These are phyloP conservation scores for Phialophora verrucosa DNA, from an alignment of 2,329 filamentous ascomycete species.

Conservation along the genomic window DNA sequence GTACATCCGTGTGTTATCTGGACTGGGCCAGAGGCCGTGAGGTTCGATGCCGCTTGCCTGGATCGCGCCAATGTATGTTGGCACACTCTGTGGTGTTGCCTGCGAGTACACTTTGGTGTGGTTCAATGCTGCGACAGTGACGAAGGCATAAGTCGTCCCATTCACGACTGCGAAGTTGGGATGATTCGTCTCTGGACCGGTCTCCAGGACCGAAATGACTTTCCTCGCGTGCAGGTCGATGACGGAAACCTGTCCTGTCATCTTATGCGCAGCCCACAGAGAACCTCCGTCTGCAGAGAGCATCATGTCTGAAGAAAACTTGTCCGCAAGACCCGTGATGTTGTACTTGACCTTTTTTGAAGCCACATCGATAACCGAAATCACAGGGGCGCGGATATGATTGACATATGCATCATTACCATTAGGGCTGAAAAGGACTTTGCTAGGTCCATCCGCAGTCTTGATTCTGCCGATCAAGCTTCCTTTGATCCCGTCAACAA, in stretches of 20 bases:
- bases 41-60: constrained; percentile 4
- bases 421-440: constrained; percentile 8
- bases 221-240: constrained; percentile 4
- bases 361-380: constrained; percentile 6
- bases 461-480: constrained; percentile 1
- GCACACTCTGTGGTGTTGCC: background rate
- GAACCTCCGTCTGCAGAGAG: constrained; percentile 6
- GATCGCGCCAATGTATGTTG: constrained; percentile 4
- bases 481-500: constrained; percentile 2
- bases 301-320: constrained; percentile 12
- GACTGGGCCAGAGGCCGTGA: constrained; percentile 11
- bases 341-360: constrained; percentile 1
- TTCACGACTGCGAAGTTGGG: constrained; percentile 12
- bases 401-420: constrained; percentile 5
- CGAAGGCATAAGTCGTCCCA: constrained; percentile 8
- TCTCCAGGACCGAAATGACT: background rate
- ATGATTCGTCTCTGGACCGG: constrained; percentile 6
- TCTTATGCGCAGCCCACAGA: constrained; percentile 10
- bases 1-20: constrained; percentile 13
- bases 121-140: constrained; percentile 8
- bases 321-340: constrained; percentile 8
- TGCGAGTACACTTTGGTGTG: constrained; percentile 9
- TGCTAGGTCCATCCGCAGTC: constrained; percentile 12
- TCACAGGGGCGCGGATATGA: constrained; percentile 5
- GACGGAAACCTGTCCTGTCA: constrained; percentile 2